Evolutionary conservation across 1,139 yeast species (phyloP), one percentile per base, ranked within the genome.

Genomic region (Saccharomyces pastorianus): DNA sequence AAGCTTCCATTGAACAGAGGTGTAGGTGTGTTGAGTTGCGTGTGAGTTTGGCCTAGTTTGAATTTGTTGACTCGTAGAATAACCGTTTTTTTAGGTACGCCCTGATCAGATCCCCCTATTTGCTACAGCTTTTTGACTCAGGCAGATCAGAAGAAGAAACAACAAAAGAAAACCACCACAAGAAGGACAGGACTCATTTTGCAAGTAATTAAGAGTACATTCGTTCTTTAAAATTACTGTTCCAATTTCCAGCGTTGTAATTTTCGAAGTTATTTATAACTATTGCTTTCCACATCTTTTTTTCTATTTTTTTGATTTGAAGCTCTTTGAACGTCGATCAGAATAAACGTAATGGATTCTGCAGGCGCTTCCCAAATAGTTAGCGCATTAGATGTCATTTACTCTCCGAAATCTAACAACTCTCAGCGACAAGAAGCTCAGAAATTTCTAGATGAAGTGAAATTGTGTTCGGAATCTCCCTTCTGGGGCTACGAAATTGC

Each of bases 401-500:
- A 93, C 69, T 82, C 83, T 52, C 82, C 96, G 27, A 76, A 78
- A 56, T 81, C 95, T 6, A 71, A 82, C 42, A 88, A 89, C 64
- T 73, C 72, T 8, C 79, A 80, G 57, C 76, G 95, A 58, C 79
- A 81, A 54, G 81, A 82, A 56, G 91, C 93, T 4, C 93, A 86
- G 64, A 74, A 69, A 53, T 88, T 89, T 62, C 75, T 93, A 47
- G 96, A 90, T 63, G 74, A 82, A 11, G 81, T 91, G 48, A 90
- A 89, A 66, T 73, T 76, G 47, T 83, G 86, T 59, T 88, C 85
- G 13, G 95, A 90, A 66, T 85, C 96, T 46, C 97, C 98, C 0
- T 81, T 75, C 58, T 90, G 96, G 93, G 99, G 99, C 1, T 91
- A 85, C 71, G 91, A 87, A 66, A 76, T 93, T 57, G 93, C 96